Percentiles rank a stretch among this genome's conserved stretches.
Conservation (phyloP, 345 rosid genomes). For the Syzygium grande region DNA sequence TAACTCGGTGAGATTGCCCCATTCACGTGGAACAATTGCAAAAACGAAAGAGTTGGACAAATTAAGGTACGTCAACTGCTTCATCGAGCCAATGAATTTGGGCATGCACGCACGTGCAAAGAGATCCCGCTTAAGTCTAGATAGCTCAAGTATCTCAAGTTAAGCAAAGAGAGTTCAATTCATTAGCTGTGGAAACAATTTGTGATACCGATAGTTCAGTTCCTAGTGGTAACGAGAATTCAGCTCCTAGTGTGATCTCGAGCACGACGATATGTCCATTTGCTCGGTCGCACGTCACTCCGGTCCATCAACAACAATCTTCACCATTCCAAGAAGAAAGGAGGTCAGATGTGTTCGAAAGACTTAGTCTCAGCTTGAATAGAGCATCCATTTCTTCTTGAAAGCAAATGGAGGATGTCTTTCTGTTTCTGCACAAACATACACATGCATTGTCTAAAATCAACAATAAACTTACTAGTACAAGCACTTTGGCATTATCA, state of each 20-base stretch:
- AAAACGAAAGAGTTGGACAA: neutral
- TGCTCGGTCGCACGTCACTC: neutral
- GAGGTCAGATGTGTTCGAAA: too few relatives aligned
- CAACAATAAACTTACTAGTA: too few relatives aligned
- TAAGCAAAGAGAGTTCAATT: neutral
- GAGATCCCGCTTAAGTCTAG: neutral
- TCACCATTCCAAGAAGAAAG: neutral
- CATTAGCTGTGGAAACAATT: neutral
- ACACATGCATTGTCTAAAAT: too few relatives aligned
- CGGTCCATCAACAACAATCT: constrained; percentile 2
- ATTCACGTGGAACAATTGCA: neutral
- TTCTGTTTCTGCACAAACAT: too few relatives aligned
- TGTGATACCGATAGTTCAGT: too few relatives aligned
- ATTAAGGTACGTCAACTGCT: neutral
- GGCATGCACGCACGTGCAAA: neutral
- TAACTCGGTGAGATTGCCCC: neutral
- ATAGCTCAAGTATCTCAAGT: neutral
- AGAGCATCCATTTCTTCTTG: too few relatives aligned
- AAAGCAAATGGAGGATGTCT: too few relatives aligned
- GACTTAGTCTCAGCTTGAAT: too few relatives aligned
- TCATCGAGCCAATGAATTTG: neutral
- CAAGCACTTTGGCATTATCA: too few relatives aligned
- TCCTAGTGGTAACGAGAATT: too few relatives aligned
- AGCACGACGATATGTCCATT: neutral
- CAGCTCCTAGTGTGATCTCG: neutral